A percentile compares a stretch with the other conserved stretches of the same genome.
phyloP scores from a whole-genome alignment of 208 protist genomes.

The Acanthamoeba divionensis region DNA sequence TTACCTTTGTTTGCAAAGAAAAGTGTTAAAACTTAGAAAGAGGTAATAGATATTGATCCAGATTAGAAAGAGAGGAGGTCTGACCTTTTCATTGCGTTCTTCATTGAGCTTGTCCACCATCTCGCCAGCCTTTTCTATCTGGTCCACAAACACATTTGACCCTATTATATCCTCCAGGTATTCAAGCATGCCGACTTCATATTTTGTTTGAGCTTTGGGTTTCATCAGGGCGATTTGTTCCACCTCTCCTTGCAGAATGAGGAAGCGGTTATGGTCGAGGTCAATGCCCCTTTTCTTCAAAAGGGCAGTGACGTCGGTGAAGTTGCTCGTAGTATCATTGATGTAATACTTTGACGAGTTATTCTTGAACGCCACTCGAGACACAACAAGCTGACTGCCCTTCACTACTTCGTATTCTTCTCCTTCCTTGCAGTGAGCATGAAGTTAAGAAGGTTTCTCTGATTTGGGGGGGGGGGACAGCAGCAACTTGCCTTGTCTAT shows the following conservation, averaged over 20 bases:
- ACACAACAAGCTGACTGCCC: constrained; percentile 90
- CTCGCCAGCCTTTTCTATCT: constrained; percentile 87
- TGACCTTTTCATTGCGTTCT: constrained; percentile 86
- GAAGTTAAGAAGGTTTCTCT: too few relatives aligned
- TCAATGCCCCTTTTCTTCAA: constrained; percentile 96
- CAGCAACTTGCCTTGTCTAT: constrained; percentile 72
- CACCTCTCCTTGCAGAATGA: constrained; percentile 99
- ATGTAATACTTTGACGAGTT: constrained; percentile 94
- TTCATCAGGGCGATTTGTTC: constrained; percentile 99
- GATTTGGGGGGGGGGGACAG: too few relatives aligned
- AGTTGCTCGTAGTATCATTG: constrained; percentile 74
- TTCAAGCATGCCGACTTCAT: constrained; percentile 98
- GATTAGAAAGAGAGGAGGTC: neutral
- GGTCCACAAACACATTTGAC: constrained; percentile 85
- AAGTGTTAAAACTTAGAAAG: neutral
- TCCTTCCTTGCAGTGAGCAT: constrained; percentile 46
- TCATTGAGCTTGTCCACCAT: constrained; percentile 91
- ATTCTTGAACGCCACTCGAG: constrained; percentile 86
- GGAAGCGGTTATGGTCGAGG: constrained; percentile 99
- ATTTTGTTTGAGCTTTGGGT: constrained; percentile 93
- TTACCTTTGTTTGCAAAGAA: constrained; percentile 67
- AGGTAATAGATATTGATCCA: neutral
- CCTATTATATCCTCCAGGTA: constrained; percentile 99
- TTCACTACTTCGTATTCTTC: constrained; percentile 86
- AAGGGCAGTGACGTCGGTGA: constrained; percentile 81